Conservation (phyloP, 768 basidiomycete genomes). For the Cubamyces sp. region DNA sequence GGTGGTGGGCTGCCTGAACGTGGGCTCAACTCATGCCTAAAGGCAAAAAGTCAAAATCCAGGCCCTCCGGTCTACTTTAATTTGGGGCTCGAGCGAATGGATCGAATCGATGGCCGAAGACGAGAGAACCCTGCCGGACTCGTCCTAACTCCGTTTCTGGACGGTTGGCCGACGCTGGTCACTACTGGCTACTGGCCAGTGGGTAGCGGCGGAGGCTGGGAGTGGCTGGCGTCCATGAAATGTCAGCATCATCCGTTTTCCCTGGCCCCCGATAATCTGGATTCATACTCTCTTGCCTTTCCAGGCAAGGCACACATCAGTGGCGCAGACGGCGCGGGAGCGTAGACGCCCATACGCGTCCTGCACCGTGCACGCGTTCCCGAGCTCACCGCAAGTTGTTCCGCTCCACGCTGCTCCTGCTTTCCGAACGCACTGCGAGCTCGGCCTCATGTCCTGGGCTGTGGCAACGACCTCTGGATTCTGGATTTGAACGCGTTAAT, state of each 20-base stretch:
- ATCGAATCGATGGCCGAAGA: slow-evolving; percentile 1
- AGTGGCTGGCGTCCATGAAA: background rate
- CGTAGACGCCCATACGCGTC: slow-evolving; percentile 2
- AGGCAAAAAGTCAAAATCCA: slow-evolving; percentile 6
- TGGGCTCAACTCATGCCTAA: slow-evolving; percentile 2
- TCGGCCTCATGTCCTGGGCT: background rate
- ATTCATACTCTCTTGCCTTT: background rate
- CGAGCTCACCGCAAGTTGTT: background rate
- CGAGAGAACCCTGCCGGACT: background rate
- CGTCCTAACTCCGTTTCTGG: background rate
- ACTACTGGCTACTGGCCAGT: no score
- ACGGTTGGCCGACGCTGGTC: background rate
- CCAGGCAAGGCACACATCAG: background rate
- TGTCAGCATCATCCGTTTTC: background rate
- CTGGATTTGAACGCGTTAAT: background rate
- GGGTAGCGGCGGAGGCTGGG: background rate
- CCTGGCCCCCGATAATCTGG: background rate
- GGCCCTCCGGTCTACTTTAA: background rate
- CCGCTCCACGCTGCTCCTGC: background rate
- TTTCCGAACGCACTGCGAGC: background rate
- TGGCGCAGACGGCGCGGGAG: slow-evolving; percentile 2
- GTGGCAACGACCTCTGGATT: no score
- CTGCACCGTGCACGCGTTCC: slow-evolving; percentile 8
- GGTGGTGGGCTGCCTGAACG: no score
- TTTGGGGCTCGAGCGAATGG: background rate